A percentile compares a stretch with the other conserved stretches of the same genome.
Conservation (phyloP, 73 alveolate species). For the Tetrahymena borealis region DNA sequence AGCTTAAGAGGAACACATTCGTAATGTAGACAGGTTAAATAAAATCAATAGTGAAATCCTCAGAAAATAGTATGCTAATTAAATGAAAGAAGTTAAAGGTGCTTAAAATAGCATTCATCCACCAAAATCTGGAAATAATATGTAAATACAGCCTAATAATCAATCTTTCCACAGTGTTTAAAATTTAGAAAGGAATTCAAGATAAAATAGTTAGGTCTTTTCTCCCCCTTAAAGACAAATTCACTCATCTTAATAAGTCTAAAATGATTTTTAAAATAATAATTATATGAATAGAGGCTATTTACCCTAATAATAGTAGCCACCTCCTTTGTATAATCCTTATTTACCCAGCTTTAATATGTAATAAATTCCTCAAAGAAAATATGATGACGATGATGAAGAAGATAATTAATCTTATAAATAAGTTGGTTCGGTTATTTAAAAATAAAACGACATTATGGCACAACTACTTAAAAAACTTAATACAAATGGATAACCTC, state of each 20-base stretch:
- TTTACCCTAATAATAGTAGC: neutral
- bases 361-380: neutral
- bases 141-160: neutral
- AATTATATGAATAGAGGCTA: neutral
- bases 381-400: neutral
- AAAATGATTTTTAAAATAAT: too few species aligned
- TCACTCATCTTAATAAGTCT: neutral
- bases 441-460: neutral
- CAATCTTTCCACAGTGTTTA: neutral
- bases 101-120: neutral
- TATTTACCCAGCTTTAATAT: neutral
- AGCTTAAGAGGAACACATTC: neutral
- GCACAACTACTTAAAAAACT: neutral
- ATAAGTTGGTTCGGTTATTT: neutral
- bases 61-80: neutral
- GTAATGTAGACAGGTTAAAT: neutral
- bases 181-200: too few species aligned
- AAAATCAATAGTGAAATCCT: neutral
- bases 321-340: neutral
- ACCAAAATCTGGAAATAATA: neutral
- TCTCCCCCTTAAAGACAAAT: neutral
- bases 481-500: neutral
- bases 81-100: neutral
- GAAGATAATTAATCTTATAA: neutral
- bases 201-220: neutral